Evolutionary conservation across 1,139 yeast genomes (phyloP).

Genomic region (Hemisphaericaspora subhashii): DNA sequence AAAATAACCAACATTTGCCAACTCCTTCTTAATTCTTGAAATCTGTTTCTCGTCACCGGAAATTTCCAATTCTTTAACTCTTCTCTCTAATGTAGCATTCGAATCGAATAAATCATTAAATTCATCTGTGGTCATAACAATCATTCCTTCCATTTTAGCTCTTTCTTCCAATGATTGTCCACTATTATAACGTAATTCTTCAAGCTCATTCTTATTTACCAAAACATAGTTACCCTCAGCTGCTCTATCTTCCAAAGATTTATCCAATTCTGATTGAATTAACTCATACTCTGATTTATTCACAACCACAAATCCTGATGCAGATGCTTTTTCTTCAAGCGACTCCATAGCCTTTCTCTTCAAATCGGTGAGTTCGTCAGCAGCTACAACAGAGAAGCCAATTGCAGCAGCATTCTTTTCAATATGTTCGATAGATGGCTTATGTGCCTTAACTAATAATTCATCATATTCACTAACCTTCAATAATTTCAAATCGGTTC

Average conservation of each 20-base stretch:
- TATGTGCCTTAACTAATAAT: slow-evolving; percentile 34
- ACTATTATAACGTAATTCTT: slow-evolving; percentile 13
- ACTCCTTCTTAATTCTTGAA: slow-evolving; percentile 4
- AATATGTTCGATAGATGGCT: slow-evolving; percentile 37
- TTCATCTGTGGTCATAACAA: slow-evolving; percentile 23
- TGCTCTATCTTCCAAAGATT: slow-evolving; percentile 32
- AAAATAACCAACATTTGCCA: slow-evolving; percentile 19
- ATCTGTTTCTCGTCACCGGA: slow-evolving; percentile 5
- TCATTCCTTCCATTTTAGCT: slow-evolving; percentile 28
- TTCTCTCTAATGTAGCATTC: slow-evolving; percentile 7
- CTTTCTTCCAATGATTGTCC: slow-evolving; percentile 16
- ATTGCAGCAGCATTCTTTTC: slow-evolving; percentile 26
- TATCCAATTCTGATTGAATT: slow-evolving; percentile 17
- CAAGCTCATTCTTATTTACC: slow-evolving; percentile 13
- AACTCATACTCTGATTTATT: slow-evolving; percentile 30
- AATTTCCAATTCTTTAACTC: slow-evolving; percentile 7
- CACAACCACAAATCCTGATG: slow-evolving; percentile 36
- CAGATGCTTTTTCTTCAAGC: slow-evolving; percentile 21
- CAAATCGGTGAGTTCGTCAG: slow-evolving; percentile 24
- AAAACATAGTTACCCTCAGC: slow-evolving; percentile 9
- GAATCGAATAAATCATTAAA: slow-evolving; percentile 18
- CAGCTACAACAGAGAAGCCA: slow-evolving; percentile 30
- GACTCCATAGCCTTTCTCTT: slow-evolving; percentile 18
- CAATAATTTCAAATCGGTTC: slow-evolving; percentile 25
- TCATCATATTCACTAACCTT: slow-evolving; percentile 30